Base-by-base conservation (phyloP, 2,329 filamentous ascomycete genomes). In the Cyclaneusma minus region DNA sequence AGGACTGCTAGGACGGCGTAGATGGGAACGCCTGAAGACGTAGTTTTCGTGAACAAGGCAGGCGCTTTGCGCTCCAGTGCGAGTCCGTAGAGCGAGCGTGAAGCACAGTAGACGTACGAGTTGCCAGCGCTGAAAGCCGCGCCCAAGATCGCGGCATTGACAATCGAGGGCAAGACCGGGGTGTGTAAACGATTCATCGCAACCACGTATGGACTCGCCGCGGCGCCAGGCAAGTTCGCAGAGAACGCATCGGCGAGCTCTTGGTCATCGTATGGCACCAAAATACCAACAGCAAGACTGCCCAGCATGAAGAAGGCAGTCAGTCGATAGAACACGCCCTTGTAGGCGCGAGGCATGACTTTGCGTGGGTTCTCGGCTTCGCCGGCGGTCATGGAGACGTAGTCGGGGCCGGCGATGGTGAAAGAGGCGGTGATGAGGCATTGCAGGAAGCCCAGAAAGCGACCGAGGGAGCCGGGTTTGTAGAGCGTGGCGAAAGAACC, bases 271-370 rank as follows among this genome's bases (percentile, higher is more conserved):
- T 68, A 65, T 10, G 69, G 55, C 35, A 74, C 60, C 31, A 70
- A 41, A 31, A 71, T 66, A 4, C 68, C 68, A 7, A 73, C 61
- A n/a, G 56, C 58, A 4, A 78, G 53, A 5, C 64, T 67, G 29
- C 70, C 63, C 31, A 82, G 56, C n/a, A 81, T 62, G 49, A 81
- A 82, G 51, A 83, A 81, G 2, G 62, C 51, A 1, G 72, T 73
- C 16, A 83, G 56, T 25, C 78, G 71, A 48, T 75, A 80, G 50
- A 82, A 81, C 17, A 81, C 72, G 23, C 70, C 69, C 36, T 78
- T 80, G 52, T 67, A 80, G 2, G 77, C 76, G 31, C 62, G 64
- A 1, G 76, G 76, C 49, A 84, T 68, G 16, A 69, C 64, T 13
- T 52, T 49, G 21, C 74, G 62, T 3, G 74, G 73, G 42, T 77